These are phyloP conservation scores for Xylariomycetidae sp. DNA, from an alignment of 2,329 filamentous ascomycete species.

Conservation along the genomic window DNA sequence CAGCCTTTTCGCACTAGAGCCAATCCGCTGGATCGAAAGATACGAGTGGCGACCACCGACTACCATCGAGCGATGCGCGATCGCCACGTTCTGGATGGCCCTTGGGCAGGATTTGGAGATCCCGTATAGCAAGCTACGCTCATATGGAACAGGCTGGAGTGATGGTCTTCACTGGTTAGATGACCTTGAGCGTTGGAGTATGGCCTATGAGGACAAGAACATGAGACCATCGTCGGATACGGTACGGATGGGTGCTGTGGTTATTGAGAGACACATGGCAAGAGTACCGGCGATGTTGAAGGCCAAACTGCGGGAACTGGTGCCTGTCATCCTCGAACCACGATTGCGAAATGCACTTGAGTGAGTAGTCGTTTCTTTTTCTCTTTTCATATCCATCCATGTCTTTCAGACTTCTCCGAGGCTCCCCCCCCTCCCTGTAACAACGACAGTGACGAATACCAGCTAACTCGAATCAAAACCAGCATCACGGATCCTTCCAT, in stretches of 20 bases:
- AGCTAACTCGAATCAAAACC: too few relatives aligned
- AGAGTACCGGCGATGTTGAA: background rate
- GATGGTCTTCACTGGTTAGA: slow-evolving; percentile 51
- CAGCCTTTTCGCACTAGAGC: slow-evolving; percentile 53
- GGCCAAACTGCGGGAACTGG: too few relatives aligned
- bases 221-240: slow-evolving; percentile 30
- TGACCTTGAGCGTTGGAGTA: slow-evolving; percentile 45
- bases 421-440: too few relatives aligned
- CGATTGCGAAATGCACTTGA: too few relatives aligned
- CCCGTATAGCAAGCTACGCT: slow-evolving; percentile 33
- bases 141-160: slow-evolving; percentile 25
- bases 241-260: background rate
- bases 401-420: too few relatives aligned
- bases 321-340: too few relatives aligned
- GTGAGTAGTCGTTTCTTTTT: too few relatives aligned
- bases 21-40: slow-evolving; percentile 44
- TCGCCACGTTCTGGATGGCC: slow-evolving; percentile 54
- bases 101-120: slow-evolving; percentile 53
- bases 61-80: slow-evolving; percentile 49
- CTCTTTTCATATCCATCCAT: too few relatives aligned
- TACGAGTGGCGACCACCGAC: slow-evolving; percentile 56
- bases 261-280: background rate
- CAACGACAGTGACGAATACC: too few relatives aligned
- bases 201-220: slow-evolving; percentile 40
- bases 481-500: too few relatives aligned